Conservation (phyloP, 495 filamentous ascomycete genomes). For the Podospora bellae-mahoneyi region DNA sequence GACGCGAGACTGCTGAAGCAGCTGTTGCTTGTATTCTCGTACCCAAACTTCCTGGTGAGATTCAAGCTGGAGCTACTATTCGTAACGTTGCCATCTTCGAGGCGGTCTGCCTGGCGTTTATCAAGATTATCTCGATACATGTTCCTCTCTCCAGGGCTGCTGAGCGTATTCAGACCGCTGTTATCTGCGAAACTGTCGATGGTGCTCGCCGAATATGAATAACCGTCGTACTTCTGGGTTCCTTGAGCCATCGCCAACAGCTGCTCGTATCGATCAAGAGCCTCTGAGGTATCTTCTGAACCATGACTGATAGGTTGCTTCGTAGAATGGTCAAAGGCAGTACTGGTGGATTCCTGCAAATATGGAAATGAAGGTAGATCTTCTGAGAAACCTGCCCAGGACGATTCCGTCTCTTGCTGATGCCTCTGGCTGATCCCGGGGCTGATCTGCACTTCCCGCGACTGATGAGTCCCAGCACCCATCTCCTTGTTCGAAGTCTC, state of each 20-base stretch:
- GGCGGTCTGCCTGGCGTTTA: neutral
- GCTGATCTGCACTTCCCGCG: slow-evolving; percentile 24
- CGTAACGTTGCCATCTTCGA: neutral
- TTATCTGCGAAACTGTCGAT: neutral
- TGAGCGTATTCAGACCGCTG: neutral
- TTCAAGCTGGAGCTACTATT: neutral
- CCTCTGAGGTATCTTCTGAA: slow-evolving; percentile 21
- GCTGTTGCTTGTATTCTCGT: neutral
- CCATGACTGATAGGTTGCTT: neutral
- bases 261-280: slow-evolving; percentile 19
- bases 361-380: neutral
- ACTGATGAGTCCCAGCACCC: slow-evolving; percentile 11
- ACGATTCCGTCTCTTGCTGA: slow-evolving; percentile 4
- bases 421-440: slow-evolving; percentile 28
- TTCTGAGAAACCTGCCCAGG: neutral
- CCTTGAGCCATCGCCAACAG: slow-evolving; percentile 20
- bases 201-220: neutral
- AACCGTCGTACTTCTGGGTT: slow-evolving; percentile 10
- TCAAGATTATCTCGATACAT: neutral
- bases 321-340: neutral
- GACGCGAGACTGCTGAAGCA: neutral
- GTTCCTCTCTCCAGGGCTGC: neutral
- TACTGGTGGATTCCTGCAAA: neutral
- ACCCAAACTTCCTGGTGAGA: neutral
- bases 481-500: slow-evolving; percentile 11